Evolutionary conservation across 106 monocot species (phyloP), one percentile per base, ranked within the genome.

Genomic region (Dactylorhiza incarnata): DNA sequence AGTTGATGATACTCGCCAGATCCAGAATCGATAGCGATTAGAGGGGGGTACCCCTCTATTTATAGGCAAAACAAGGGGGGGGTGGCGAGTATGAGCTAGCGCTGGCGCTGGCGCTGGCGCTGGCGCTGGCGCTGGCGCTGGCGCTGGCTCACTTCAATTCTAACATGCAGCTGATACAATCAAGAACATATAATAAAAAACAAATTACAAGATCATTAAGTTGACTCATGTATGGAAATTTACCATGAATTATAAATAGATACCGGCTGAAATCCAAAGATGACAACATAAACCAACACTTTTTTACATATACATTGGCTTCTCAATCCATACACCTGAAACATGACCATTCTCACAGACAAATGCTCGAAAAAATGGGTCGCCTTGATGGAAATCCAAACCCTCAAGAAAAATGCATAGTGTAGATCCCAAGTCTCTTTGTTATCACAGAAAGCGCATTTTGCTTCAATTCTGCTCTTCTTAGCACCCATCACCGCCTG

Each of bases 341-440:
- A 72, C 72, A 72, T 72, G 72, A 10, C 72, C 72, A 72, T 72
- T 72, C 72, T 72, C 49, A 49, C 72, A 72, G 17, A 72, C 72
- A 49, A 48, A 72, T 11, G 72, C 72, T 23, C 72, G 47, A 49
- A 72, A 48, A 72, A 72, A 20, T 0, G 72, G 48, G 22, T 72
- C 72, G 0, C 72, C 72, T n/a, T 22, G 15, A 72, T 72, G 72
- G 44, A 72, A 49, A 72, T 72, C 72, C 72, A 72, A 72, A n/a
- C 72, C 72, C 49, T 72, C 23, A 72, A 72, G 20, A 48, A 72
- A 24, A 72, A 72, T 5, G 72, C 72, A 72, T 48, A 72, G 23
- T 72, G 72, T 48, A 72, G 44, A 72, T 72, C 72, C 72, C 72
- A 72, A 49, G 72, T 72, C 12, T 72, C 72, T 49, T 72, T 72